Conservation (phyloP, 108 stramenopile species). For the Nitzschia sp. region DNA sequence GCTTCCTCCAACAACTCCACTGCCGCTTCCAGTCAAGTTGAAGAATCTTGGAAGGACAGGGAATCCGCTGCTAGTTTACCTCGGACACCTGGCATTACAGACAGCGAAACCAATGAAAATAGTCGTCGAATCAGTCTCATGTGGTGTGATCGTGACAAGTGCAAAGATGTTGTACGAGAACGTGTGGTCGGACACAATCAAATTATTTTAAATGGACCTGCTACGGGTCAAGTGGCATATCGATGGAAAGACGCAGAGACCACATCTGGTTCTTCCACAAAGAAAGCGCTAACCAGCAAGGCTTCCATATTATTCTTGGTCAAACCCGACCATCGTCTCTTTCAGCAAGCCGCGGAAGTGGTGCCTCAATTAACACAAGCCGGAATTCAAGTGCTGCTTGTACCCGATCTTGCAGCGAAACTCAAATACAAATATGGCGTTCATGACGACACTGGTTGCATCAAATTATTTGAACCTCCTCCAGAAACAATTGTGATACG, state of each 20-base stretch:
- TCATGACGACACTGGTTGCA: slow-evolving; percentile 31
- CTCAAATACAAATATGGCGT: slow-evolving; percentile 57
- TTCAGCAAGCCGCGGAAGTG: slow-evolving; percentile 55
- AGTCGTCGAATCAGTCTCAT: slow-evolving; percentile 59
- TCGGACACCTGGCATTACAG: no score
- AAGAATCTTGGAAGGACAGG: not conserved
- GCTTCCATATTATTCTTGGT: slow-evolving; percentile 75
- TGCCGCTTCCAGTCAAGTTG: no score
- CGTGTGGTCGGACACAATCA: slow-evolving; percentile 80
- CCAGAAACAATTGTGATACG: slow-evolving; percentile 9
- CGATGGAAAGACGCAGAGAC: slow-evolving; percentile 46
- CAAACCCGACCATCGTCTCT: slow-evolving; percentile 63
- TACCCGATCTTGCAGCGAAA: slow-evolving; percentile 60
- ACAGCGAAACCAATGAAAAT: not conserved
- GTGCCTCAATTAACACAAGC: slow-evolving; percentile 51
- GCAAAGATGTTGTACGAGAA: slow-evolving; percentile 66
- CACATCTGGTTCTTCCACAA: not conserved
- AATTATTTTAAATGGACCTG: slow-evolving; percentile 72
- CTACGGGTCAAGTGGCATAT: slow-evolving; percentile 85
- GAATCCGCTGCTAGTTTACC: no score
- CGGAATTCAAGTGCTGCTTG: slow-evolving; percentile 57
- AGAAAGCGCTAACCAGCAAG: slow-evolving; percentile 1
- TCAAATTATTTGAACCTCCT: slow-evolving; percentile 68
- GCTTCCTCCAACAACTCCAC: not conserved
- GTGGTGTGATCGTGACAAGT: slow-evolving; percentile 68